A percentile compares a stretch with the other conserved stretches of the same genome.
Conservation (phyloP, 805 yeast species). For the Pichia cephalocereana region DNA sequence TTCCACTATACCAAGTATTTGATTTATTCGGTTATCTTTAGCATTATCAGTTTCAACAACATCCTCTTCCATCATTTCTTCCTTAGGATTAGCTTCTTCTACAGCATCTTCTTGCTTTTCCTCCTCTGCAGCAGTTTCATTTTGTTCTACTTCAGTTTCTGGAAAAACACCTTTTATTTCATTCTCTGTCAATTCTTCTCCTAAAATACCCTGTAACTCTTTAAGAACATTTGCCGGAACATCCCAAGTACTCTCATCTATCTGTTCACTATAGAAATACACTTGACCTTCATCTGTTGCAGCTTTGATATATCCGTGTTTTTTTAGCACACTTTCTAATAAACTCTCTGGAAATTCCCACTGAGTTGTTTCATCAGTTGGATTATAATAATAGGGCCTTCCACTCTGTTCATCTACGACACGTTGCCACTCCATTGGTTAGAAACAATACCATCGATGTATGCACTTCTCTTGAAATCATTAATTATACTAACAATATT, state of each 20-base stretch:
- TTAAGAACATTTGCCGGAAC: constrained; percentile 44
- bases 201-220: constrained; percentile 5
- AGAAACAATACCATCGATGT: too few species aligned
- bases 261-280: constrained; percentile 59
- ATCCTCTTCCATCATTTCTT: neutral
- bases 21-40: neutral
- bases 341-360: constrained; percentile 73
- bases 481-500: too few species aligned
- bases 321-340: constrained; percentile 28
- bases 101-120: too few species aligned
- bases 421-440: constrained; percentile 46
- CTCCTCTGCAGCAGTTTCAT: neutral
- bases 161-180: constrained; percentile 2
- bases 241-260: constrained; percentile 74
- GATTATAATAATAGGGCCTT: constrained; percentile 60
- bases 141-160: neutral
- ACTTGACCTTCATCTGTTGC: constrained; percentile 15
- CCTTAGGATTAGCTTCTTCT: neutral
- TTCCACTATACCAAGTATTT: neutral
- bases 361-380: constrained; percentile 55
- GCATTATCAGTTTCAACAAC: neutral
- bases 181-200: constrained; percentile 12
- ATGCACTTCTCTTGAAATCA: too few species aligned
- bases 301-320: constrained; percentile 40
- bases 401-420: constrained; percentile 53